These are phyloP conservation scores for Fraxinus dipetala DNA, from an alignment of 305 asterid genomes.

Conservation along the genomic window DNA sequence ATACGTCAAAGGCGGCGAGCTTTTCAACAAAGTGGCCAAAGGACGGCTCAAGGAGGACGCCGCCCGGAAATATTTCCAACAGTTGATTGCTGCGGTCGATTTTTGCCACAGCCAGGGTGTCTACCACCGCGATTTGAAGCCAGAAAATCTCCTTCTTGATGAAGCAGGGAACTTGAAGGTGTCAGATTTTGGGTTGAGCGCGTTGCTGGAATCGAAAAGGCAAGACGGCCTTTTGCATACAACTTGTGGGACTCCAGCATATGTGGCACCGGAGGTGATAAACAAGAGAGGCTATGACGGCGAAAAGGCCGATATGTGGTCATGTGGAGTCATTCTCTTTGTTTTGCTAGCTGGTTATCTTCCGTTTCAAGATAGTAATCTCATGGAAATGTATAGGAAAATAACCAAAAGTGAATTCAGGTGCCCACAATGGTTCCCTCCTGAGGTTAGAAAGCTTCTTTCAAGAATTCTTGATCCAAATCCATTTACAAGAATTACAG, in stretches of 20 bases:
- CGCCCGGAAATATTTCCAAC: conserved; percentile 51
- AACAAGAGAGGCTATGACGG: conserved; percentile 46
- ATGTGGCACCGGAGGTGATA: conserved; percentile 54
- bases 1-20: conserved; percentile 48
- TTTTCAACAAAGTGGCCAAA: conserved; percentile 46
- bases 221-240: conserved; percentile 56
- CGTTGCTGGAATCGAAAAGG: conserved; percentile 36
- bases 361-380: conserved; percentile 46
- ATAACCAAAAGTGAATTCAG: conserved; percentile 40
- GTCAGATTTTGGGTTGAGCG: conserved; percentile 47
- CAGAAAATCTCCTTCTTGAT: conserved; percentile 50
- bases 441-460: conserved; percentile 38
- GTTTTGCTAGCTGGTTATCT: conserved; percentile 54
- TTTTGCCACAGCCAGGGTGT: conserved; percentile 53
- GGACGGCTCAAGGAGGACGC: conserved; percentile 51
- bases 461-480: conserved; percentile 46
- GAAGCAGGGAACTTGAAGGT: conserved; percentile 41
- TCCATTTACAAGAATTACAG: conserved; percentile 35
- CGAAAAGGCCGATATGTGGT: conserved; percentile 52
- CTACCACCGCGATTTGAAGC: conserved; percentile 55
- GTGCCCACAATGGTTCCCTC: conserved; percentile 48
- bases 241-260: conserved; percentile 52
- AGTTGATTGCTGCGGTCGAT: conserved; percentile 46
- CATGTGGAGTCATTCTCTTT: conserved; percentile 47
- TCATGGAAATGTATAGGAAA: conserved; percentile 45